Evolutionary conservation across 2,329 filamentous ascomycete species (phyloP).

Genomic region (Clarireedia sp.): DNA sequence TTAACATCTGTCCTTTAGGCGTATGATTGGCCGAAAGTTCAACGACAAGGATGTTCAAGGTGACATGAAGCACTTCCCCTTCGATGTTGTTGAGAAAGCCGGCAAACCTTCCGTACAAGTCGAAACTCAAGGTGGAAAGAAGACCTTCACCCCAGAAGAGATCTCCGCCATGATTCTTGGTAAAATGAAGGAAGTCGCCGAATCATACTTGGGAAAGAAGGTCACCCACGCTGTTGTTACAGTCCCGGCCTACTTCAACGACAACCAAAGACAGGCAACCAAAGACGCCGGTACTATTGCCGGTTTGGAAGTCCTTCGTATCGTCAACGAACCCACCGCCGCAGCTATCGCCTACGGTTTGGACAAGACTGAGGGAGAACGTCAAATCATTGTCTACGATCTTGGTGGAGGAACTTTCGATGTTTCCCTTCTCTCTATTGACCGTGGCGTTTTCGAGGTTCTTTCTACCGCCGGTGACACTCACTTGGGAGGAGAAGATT

Average conservation of each 20-base stretch:
- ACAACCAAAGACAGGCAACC: conserved; percentile 99
- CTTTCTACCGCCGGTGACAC: conserved; percentile 98
- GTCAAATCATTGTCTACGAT: conserved; percentile 99
- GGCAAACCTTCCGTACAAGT: conserved; percentile 90
- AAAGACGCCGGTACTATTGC: conserved; percentile 98
- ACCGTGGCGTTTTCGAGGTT: conserved; percentile 98
- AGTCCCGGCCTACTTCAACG: conserved; percentile 99
- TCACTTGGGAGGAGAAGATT: conserved; percentile 91
- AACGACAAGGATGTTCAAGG: conserved; percentile 97
- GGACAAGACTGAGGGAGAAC: conserved; percentile 93
- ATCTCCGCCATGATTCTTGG: conserved; percentile 97
- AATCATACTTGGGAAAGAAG: conserved; percentile 97
- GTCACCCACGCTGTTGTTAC: conserved; percentile 99
- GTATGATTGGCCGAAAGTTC: conserved; percentile 92
- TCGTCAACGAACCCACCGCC: conserved; percentile 99
- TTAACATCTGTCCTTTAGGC: conserved; percentile 46
- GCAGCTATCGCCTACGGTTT: conserved; percentile 98
- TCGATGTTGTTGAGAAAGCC: conserved; percentile 90
- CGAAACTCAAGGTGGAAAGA: conserved; percentile 88
- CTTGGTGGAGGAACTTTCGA: conserved; percentile 99
- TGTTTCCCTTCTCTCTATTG: conserved; percentile 98
- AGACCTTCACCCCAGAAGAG: conserved; percentile 96
- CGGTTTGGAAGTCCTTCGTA: conserved; percentile 96
- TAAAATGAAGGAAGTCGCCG: conserved; percentile 99
- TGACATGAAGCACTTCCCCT: conserved; percentile 95